Percentiles rank a stretch among this genome's conserved stretches.
phyloP scores from a whole-genome alignment of 768 basidiomycete species.

The Boletus subcaerulescens region DNA sequence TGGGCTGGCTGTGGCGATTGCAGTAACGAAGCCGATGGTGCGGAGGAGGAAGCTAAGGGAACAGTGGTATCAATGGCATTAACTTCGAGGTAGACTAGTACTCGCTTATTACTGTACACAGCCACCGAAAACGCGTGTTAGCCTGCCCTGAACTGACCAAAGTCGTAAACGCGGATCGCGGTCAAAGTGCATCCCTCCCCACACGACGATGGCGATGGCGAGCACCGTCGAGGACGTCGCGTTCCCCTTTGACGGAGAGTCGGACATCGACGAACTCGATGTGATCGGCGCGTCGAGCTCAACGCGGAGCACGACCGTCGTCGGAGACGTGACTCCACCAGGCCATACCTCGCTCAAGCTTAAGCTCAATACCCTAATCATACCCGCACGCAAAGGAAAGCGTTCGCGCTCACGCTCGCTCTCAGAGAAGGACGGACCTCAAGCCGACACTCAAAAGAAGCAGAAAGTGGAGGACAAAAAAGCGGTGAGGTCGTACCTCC shows the following conservation, averaged over 20 bases:
- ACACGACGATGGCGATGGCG: constrained; percentile 2
- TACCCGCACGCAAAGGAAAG: constrained; percentile 15
- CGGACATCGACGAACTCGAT: constrained; percentile 30
- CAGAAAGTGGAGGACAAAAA: constrained; percentile 38
- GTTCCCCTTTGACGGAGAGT: constrained; percentile 8
- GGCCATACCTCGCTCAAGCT: not conserved
- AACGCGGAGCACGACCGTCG: constrained; percentile 28
- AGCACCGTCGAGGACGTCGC: constrained; percentile 2
- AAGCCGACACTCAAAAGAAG: constrained; percentile 21
- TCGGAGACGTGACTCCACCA: constrained; percentile 28
- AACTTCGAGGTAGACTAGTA: not conserved
- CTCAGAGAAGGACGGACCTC: not conserved
- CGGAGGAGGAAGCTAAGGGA: constrained; percentile 61
- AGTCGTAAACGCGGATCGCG: too few relatives aligned
- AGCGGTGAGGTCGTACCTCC: constrained; percentile 29
- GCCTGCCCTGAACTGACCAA: constrained; percentile 20
- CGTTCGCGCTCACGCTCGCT: constrained; percentile 15
- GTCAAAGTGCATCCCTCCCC: not conserved
- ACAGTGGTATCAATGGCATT: constrained; percentile 54
- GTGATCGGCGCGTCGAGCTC: constrained; percentile 25
- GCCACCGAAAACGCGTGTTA: constrained; percentile 23
- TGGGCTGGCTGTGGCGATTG: constrained; percentile 70
- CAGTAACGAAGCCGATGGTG: constrained; percentile 82
- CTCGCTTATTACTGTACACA: constrained; percentile 3
- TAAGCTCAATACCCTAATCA: constrained; percentile 6